A percentile compares a stretch with the other conserved stretches of the same genome.
phyloP scores from a whole-genome alignment of 78 protist genomes.

The Dictyostelium purpureum region DNA sequence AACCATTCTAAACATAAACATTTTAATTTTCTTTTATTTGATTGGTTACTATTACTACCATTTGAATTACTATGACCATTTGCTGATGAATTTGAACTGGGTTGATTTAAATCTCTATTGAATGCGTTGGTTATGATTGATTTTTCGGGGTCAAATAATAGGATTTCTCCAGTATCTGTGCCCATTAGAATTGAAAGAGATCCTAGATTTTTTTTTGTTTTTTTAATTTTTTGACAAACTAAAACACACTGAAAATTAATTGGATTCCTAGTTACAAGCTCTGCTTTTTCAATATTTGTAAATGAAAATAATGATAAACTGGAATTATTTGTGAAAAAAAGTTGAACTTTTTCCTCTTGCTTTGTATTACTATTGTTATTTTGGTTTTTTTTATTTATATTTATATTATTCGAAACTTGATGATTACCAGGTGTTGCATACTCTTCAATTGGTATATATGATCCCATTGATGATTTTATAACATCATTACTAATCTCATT shows the following conservation, averaged over 20 bases:
- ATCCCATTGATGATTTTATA: background rate
- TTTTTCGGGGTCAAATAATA: slow-evolving; percentile 10
- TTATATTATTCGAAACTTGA: background rate
- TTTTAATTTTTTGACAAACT: slow-evolving; percentile 32
- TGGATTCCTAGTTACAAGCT: background rate
- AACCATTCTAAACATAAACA: slow-evolving; percentile 76
- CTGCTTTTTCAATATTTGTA: slow-evolving; percentile 32
- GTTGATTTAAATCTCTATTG: slow-evolving; percentile 19
- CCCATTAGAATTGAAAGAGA: slow-evolving; percentile 36
- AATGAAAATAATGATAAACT: slow-evolving; percentile 6
- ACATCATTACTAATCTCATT: background rate
- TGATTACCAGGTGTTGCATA: background rate
- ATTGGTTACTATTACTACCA: background rate
- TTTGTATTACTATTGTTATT: background rate
- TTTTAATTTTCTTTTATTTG: background rate
- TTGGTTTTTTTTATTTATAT: background rate
- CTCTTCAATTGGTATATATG: background rate
- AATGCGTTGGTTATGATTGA: background rate
- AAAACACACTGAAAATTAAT: background rate
- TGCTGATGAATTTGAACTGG: too few species aligned
- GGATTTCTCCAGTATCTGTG: slow-evolving; percentile 53
- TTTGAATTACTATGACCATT: too few species aligned
- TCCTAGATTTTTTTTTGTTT: background rate
- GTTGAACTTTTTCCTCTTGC: background rate
- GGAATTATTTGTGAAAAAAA: background rate